A percentile compares a stretch with the other conserved stretches of the same genome.
phyloP scores from a whole-genome alignment of 2,329 filamentous ascomycete genomes.

The Talaromyces amestolkiae region DNA sequence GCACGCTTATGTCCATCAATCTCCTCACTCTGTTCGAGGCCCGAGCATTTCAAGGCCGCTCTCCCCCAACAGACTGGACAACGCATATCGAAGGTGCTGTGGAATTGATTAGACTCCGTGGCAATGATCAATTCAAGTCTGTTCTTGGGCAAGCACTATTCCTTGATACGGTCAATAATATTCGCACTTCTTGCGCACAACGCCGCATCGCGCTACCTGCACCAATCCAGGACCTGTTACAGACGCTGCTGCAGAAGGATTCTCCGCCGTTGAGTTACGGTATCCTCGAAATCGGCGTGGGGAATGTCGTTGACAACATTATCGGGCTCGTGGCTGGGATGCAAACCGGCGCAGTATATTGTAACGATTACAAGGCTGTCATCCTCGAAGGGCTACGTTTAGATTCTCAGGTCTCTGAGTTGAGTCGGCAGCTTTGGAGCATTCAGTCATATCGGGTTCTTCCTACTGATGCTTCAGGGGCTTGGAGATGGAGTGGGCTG shows the following conservation, averaged over 20 bases:
- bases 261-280: not conserved
- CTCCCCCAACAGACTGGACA: not conserved
- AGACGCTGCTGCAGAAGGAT: not conserved
- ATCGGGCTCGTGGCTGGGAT: conserved; percentile 1
- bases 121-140: not conserved
- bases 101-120: not conserved
- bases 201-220: not conserved
- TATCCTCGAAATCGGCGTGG: not conserved
- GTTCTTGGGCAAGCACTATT: not conserved
- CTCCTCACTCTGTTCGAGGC: conserved; percentile 2
- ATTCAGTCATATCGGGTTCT: not conserved
- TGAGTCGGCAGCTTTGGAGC: not conserved
- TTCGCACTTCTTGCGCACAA: not conserved
- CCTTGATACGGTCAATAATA: not conserved
- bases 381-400: not conserved
- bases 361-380: not conserved
- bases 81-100: not conserved
- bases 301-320: conserved; percentile 5
- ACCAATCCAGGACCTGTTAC: not conserved
- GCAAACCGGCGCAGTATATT: not conserved
- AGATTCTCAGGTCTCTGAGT: not conserved
- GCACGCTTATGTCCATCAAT: not conserved
- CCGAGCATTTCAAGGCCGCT: not conserved
- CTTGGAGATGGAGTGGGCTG: not conserved
- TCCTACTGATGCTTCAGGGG: not conserved